These are phyloP conservation scores for Cyberlindnera galapagoensis DNA, from an alignment of 805 yeast species.

Conservation along the genomic window DNA sequence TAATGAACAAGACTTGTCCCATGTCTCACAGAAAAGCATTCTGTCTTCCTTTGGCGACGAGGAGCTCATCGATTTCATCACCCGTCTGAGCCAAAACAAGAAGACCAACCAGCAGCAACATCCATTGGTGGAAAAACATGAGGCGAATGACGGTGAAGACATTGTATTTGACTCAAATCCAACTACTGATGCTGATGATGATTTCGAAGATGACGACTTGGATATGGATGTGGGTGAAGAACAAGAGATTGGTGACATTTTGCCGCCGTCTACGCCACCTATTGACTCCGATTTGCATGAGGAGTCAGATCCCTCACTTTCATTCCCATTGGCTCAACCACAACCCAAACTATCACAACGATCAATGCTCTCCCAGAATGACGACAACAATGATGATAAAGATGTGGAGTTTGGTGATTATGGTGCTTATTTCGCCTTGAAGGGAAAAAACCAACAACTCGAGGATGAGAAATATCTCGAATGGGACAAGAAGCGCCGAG, in stretches of 20 bases:
- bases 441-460: slow-evolving; percentile 54
- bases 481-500: slow-evolving; percentile 39
- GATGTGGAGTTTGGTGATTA: slow-evolving; percentile 57
- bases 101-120: slow-evolving; percentile 4
- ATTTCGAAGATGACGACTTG: neutral
- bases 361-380: neutral
- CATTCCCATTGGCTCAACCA: slow-evolving; percentile 14
- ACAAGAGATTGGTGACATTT: neutral
- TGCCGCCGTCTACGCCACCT: slow-evolving; percentile 1
- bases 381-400: neutral
- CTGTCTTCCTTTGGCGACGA: slow-evolving; percentile 32
- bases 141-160: neutral
- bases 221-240: too few relatives aligned
- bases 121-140: neutral
- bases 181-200: neutral
- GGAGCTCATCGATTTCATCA: slow-evolving; percentile 31
- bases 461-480: slow-evolving; percentile 43
- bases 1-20: slow-evolving; percentile 11
- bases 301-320: slow-evolving; percentile 5
- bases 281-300: slow-evolving; percentile 1
- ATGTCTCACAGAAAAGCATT: slow-evolving; percentile 13
- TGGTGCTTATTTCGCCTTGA: slow-evolving; percentile 55
- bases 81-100: slow-evolving; percentile 25
- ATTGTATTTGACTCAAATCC: neutral
- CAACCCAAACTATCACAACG: too few relatives aligned